phyloP scores from a whole-genome alignment of 1,284 basidiomycete species.

The Cutaneotrichosporon mucoides region DNA sequence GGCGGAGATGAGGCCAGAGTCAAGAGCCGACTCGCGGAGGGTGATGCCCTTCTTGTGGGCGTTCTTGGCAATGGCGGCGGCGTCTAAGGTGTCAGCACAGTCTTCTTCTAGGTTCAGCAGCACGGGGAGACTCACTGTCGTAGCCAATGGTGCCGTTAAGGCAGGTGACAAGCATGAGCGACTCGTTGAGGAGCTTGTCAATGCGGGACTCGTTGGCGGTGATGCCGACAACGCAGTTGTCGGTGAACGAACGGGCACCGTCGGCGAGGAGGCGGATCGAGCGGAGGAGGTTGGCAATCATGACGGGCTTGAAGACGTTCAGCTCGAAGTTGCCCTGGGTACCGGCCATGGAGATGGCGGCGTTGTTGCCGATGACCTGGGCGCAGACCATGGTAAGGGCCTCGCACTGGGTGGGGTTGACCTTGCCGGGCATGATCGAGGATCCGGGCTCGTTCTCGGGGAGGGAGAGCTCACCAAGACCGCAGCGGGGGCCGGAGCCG shows the following conservation, averaged over 20 bases:
- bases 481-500: constrained; percentile 95
- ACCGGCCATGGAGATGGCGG: constrained; percentile 85
- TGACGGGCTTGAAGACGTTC: constrained; percentile 99
- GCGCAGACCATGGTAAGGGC: constrained; percentile 98
- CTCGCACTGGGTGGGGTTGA: constrained; percentile 99
- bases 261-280: constrained; percentile 91
- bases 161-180: constrained; percentile 56
- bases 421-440: constrained; percentile 99
- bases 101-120: too few relatives aligned
- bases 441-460: constrained; percentile 99
- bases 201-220: constrained; percentile 94
- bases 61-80: constrained; percentile 98
- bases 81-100: constrained; percentile 37
- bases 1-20: constrained; percentile 75
- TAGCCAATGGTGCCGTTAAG: constrained; percentile 32
- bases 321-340: constrained; percentile 97
- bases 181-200: constrained; percentile 83
- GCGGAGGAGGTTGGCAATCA: constrained; percentile 77
- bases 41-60: constrained; percentile 98
- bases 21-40: constrained; percentile 87
- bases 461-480: constrained; percentile 87
- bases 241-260: constrained; percentile 89
- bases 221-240: constrained; percentile 92
- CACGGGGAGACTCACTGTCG: not conserved
- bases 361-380: constrained; percentile 98